Percentiles rank a stretch among this genome's conserved stretches.
These are phyloP conservation scores for Sugiyamaella qingdaonensis DNA, from an alignment of 805 yeast species.

Conservation along the genomic window DNA sequence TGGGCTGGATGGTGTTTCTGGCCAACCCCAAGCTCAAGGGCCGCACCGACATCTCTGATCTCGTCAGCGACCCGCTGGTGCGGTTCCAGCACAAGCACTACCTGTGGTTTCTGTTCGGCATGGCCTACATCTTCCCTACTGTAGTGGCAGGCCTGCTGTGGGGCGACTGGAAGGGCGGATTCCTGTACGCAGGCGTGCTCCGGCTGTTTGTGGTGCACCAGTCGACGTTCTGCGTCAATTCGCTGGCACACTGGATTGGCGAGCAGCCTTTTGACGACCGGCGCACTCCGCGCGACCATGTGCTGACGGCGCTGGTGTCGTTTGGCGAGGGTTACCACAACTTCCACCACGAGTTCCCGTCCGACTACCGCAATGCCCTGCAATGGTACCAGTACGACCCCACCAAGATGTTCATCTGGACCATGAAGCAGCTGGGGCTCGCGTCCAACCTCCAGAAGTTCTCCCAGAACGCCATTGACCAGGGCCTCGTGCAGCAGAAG, in stretches of 20 bases:
- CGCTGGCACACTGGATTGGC: conserved; percentile 77
- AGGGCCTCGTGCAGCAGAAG: conserved; percentile 72
- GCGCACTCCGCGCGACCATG: conserved; percentile 69
- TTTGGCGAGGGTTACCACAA: conserved; percentile 91
- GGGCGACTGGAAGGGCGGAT: conserved; percentile 75
- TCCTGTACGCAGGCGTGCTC: conserved; percentile 71
- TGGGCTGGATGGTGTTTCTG: conserved; percentile 79
- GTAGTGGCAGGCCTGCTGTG: conserved; percentile 60
- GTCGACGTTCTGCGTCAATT: conserved; percentile 69
- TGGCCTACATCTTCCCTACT: conserved; percentile 61
- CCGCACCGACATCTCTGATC: conserved; percentile 62
- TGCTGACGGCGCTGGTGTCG: conserved; percentile 58
- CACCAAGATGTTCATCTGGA: conserved; percentile 67
- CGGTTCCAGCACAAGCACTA: conserved; percentile 73
- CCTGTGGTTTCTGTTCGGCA: conserved; percentile 45
- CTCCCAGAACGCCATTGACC: conserved; percentile 58
- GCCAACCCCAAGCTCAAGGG: conserved; percentile 63
- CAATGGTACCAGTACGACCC: conserved; percentile 81
- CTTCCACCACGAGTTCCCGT: conserved; percentile 93
- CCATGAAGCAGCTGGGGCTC: conserved; percentile 49
- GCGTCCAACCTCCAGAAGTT: conserved; percentile 56
- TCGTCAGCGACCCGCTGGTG: conserved; percentile 53
- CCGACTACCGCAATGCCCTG: conserved; percentile 76
- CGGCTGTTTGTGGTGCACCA: conserved; percentile 75
- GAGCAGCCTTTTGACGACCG: conserved; percentile 70